Evolutionary conservation across 805 yeast genomes (phyloP).

Genomic region (Nadsonia fulvescens): DNA sequence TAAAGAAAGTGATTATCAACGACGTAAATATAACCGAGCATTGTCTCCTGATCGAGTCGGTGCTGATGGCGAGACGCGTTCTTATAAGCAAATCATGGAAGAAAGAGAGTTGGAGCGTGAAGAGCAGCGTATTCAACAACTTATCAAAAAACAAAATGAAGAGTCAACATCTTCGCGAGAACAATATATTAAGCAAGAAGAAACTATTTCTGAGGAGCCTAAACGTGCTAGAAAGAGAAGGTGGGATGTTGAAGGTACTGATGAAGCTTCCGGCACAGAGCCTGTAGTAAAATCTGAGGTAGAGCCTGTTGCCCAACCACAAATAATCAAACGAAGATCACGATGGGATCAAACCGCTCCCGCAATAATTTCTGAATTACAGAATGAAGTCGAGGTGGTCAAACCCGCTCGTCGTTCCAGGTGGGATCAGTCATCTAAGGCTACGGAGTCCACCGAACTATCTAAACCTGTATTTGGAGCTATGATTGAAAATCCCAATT

Average conservation of each 20-base stretch:
- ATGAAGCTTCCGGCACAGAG: slow-evolving; percentile 9
- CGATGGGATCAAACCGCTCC: no score
- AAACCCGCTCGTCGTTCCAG: slow-evolving; percentile 14
- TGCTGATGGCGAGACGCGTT: slow-evolving; percentile 10
- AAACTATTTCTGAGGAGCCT: slow-evolving; percentile 10
- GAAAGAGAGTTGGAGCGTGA: slow-evolving; percentile 25
- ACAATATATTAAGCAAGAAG: slow-evolving; percentile 9
- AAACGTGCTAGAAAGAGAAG: slow-evolving; percentile 18
- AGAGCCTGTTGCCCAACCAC: slow-evolving; percentile 3
- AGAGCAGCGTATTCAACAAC: slow-evolving; percentile 16
- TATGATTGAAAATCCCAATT: slow-evolving; percentile 10
- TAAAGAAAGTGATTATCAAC: slow-evolving; percentile 32
- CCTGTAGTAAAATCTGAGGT: slow-evolving; percentile 12
- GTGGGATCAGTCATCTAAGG: slow-evolving; percentile 19
- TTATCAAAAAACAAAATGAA: slow-evolving; percentile 15
- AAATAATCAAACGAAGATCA: slow-evolving; percentile 12
- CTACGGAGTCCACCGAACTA: slow-evolving; percentile 8
- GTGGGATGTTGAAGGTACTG: slow-evolving; percentile 16
- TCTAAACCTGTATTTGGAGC: slow-evolving; percentile 6
- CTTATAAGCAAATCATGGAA: slow-evolving; percentile 27
- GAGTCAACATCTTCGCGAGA: slow-evolving; percentile 7
- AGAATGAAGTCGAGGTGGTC: slow-evolving; percentile 9
- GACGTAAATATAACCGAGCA: slow-evolving; percentile 20
- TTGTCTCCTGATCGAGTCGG: no score
- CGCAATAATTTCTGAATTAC: slow-evolving; percentile 10